Evolutionary conservation across 2,329 filamentous ascomycete genomes (phyloP).

Genomic region (Pseudocercospora crystallina): DNA sequence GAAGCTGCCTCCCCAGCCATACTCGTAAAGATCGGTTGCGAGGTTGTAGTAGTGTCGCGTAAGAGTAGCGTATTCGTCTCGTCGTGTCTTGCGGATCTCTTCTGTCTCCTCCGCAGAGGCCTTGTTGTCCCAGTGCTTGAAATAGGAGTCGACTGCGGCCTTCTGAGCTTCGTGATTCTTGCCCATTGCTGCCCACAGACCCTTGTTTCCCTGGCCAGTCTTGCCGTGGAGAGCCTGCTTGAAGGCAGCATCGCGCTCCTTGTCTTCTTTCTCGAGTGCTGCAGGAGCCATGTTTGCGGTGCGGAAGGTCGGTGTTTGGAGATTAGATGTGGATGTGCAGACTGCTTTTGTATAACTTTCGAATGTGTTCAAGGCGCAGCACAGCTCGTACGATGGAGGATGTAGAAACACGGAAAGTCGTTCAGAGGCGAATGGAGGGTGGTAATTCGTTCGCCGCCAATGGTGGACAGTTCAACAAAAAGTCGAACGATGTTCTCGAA

Average conservation of each 20-base stretch:
- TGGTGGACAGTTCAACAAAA: conserved; percentile 8
- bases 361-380: not conserved
- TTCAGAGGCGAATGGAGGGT: not conserved
- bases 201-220: conserved; percentile 74
- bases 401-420: not conserved
- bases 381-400: not conserved
- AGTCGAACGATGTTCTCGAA: conserved; percentile 4
- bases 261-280: conserved; percentile 43
- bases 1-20: conserved; percentile 94
- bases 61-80: conserved; percentile 86
- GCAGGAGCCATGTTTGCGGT: conserved; percentile 54
- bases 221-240: conserved; percentile 77
- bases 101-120: conserved; percentile 75
- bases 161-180: conserved; percentile 80
- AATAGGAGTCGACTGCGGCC: conserved; percentile 85
- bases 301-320: conserved; percentile 21
- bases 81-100: conserved; percentile 71
- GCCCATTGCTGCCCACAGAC: conserved; percentile 78
- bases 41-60: conserved; percentile 72
- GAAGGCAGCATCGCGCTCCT: conserved; percentile 63
- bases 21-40: conserved; percentile 57
- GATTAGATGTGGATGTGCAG: not conserved
- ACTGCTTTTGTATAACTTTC: not conserved
- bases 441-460: conserved; percentile 9
- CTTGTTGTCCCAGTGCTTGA: conserved; percentile 96